These are phyloP conservation scores for Candida dendrica DNA, from an alignment of 805 yeast genomes.

Conservation along the genomic window DNA sequence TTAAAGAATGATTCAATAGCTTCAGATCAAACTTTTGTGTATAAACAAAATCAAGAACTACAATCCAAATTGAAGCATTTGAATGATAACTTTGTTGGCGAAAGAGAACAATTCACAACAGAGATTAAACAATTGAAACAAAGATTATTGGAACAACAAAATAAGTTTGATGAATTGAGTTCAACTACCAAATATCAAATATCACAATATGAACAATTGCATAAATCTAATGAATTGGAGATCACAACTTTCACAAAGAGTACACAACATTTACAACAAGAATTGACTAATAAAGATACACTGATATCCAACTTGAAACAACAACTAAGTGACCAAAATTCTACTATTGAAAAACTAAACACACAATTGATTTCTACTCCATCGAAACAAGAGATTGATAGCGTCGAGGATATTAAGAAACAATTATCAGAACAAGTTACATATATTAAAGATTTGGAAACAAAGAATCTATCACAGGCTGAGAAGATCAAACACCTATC, in stretches of 20 bases:
- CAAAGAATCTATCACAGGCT: conserved; percentile 44
- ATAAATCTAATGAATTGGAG: conserved; percentile 13
- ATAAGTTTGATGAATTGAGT: conserved; percentile 7
- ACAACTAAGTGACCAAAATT: conserved; percentile 17
- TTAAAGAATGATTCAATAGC: conserved; percentile 10
- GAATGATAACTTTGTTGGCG: conserved; percentile 16
- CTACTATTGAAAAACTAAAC: conserved; percentile 20
- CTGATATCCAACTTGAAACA: conserved; percentile 18
- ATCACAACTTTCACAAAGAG: conserved; percentile 11
- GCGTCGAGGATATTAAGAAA: conserved; percentile 22
- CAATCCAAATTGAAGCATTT: conserved; percentile 18
- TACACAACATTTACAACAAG: conserved; percentile 19
- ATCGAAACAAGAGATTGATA: conserved; percentile 28
- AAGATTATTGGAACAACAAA: conserved; percentile 19
- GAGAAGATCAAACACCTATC: conserved; percentile 44
- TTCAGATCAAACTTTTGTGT: conserved; percentile 29
- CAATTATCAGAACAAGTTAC: conserved; percentile 35
- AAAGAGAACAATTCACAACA: conserved; percentile 19
- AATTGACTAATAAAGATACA: conserved; percentile 14
- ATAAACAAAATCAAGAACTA: conserved; percentile 26
- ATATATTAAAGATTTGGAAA: conserved; percentile 41
- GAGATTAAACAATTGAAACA: conserved; percentile 29
- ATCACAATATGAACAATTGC: conserved; percentile 9
- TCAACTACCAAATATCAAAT: conserved; percentile 12
- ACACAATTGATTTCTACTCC: conserved; percentile 29